Base-by-base conservation (phyloP, 768 basidiomycete species). In the Pleurotus platypus region DNA sequence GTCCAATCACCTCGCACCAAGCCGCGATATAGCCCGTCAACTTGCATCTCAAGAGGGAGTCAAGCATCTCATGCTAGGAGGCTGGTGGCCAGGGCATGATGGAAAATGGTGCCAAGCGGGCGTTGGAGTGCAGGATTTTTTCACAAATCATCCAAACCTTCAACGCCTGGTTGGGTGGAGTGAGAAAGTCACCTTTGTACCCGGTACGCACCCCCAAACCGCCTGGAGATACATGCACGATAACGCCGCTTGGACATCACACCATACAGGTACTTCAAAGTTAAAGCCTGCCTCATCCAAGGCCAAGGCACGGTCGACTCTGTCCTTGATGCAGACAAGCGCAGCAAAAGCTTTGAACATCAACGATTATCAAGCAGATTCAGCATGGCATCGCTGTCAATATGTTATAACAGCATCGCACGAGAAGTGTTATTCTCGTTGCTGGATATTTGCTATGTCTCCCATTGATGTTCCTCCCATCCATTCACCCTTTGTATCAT, bases 1-100 rank as follows among this genome's bases (percentile, higher is more conserved):
- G 22, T 72, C 70, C 8, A 80, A 80, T 53, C 78, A 76, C 30
- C 70, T 69, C 13, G 72, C 76, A 0, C 77, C 78, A 8, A 77
- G 78, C 42, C 71, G 72, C 1, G 71, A 75, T 51, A 74, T 78
- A 48, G 75, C 76, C 0, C 37, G 58, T 4, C 59, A 71, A 11
- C 64, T 78, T 5, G 63, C 70, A 0, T 54, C 62, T 0, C 65
- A 68, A 24, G 67, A 76, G 13, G 26, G 54, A 0, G 53, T 77
- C 2, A 71, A 72, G 64, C 67, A 72, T 42, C 5, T 66, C 49
- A 42, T 73, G 40, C 58, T 61, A 47, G 64, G 75, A 35, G 71
- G 78, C 0, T 73, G 65, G 65, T 70, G 66, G 65, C 43, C 39
- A n/a, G 22, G 6, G 15, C 55, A 53, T 7, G 48, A 58, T 15